Percentiles rank a stretch among this genome's conserved stretches.
Conservation (phyloP, 495 filamentous ascomycete genomes). For the Penicillium pulvis region DNA sequence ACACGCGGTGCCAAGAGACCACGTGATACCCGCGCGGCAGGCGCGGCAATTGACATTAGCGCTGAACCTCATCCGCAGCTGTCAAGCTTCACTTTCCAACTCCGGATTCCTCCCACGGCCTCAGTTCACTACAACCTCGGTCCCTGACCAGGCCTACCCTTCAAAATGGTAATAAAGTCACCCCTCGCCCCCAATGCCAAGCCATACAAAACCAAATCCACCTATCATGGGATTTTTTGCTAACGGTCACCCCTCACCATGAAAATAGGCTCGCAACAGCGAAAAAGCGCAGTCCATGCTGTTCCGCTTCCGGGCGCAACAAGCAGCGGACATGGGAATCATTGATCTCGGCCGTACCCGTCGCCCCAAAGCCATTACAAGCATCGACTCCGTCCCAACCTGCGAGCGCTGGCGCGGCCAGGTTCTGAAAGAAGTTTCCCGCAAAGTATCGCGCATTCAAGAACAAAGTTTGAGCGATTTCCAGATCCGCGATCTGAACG, state of each 20-base stretch:
- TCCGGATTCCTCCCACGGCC: constrained; percentile 27
- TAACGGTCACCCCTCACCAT: constrained; percentile 25
- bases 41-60: constrained; percentile 21
- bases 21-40: constrained; percentile 30
- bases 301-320: constrained; percentile 97
- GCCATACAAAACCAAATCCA: not conserved
- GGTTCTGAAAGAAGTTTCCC: constrained; percentile 94
- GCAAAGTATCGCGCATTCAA: constrained; percentile 95
- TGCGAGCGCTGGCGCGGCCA: constrained; percentile 99
- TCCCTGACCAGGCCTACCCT: constrained; percentile 21
- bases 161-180: constrained; percentile 37
- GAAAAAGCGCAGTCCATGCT: constrained; percentile 99
- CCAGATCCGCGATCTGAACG: constrained; percentile 96
- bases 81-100: constrained; percentile 29
- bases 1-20: not conserved
- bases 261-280: constrained; percentile 71
- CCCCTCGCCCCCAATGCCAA: not conserved
- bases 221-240: constrained; percentile 19
- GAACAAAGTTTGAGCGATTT: constrained; percentile 85
- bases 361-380: constrained; percentile 85
- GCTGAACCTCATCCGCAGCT: constrained; percentile 30
- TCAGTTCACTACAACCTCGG: constrained; percentile 15
- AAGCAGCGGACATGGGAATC: constrained; percentile 94
- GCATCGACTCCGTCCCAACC: constrained; percentile 75
- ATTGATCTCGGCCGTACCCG: constrained; percentile 89